Evolutionary conservation across 169 alveolate species (phyloP).

Genomic region (Perkinsus marinus): DNA sequence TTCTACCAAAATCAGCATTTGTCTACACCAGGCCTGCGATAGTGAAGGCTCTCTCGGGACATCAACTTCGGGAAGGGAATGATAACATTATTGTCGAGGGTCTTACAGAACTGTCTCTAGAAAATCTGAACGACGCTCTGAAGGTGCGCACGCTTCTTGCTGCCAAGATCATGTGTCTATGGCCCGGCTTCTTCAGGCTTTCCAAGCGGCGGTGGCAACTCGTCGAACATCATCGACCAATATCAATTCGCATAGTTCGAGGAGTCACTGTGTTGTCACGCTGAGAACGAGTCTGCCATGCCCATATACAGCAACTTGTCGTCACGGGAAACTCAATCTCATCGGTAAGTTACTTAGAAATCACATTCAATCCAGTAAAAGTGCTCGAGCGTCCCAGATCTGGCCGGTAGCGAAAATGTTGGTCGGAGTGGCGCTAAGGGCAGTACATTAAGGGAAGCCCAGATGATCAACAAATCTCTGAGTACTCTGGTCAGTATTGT

Average conservation of each 20-base stretch:
- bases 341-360: not conserved
- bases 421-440: constrained; percentile 52
- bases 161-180: not conserved
- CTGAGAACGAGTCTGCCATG: not conserved
- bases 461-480: constrained; percentile 44
- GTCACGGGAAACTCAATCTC: not conserved
- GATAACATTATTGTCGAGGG: not conserved
- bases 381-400: too few species aligned
- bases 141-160: not conserved
- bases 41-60: too few species aligned
- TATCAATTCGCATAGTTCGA: not conserved
- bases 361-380: too few species aligned
- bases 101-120: not conserved
- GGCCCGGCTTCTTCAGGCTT: not conserved
- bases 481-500: constrained; percentile 23
- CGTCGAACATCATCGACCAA: not conserved
- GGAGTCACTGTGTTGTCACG: not conserved
- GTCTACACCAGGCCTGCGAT: too few species aligned
- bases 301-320: not conserved
- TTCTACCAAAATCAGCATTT: too few species aligned
- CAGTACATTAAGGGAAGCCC: constrained; percentile 45
- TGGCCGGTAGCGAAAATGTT: constrained; percentile 58
- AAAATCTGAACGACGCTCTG: not conserved
- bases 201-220: not conserved
- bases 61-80: not conserved